Base-by-base conservation (phyloP, 2,329 filamentous ascomycete species). In the Cladosporium velox region DNA sequence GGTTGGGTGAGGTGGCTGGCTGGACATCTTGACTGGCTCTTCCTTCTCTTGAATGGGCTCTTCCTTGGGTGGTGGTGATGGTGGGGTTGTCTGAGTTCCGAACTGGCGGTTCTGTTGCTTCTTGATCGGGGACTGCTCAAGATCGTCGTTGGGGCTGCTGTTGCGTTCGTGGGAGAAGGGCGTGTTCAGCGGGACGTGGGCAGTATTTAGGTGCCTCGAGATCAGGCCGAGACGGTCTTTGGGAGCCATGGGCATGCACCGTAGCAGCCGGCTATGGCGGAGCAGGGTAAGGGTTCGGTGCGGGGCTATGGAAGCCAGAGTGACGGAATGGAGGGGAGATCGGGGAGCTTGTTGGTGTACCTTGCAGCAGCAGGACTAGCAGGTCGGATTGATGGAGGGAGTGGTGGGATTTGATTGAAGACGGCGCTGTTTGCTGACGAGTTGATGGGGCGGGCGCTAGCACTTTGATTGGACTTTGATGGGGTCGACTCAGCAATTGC, bases 1-100 rank as follows among this genome's bases (percentile, higher is more conserved):
- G 65, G 94, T 90, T 63, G 87, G 83, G 76, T 90, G 88, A 65
- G 84, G 79, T 64, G 85, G 74, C 80, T 89, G 87, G 65, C 74
- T 77, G 49, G 86, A 88, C 85, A 88, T 88, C 64, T 75, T 84
- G 73, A 73, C 70, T 47, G 69, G 64, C 57, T 70, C 58, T 65
- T 59, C 41, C 51, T 64, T 54, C 35, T 64, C 51, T 55, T 32
- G 24, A 18, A 44, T n/a, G 14, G 35, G 67, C 69, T 73, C 67
- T 73, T 73, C 51, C 67, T 70, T 71, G 10, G 55, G 34, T 30
- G 26, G 38, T 30, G 49, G 63, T 21, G 38, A 44, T 47, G 69
- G 59, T 11, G 69, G 69, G 14, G 68, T 68, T 62, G 73, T 69
- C 30, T 71, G 67, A 30, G 71, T 73, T 60, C 68, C 64, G 51